A percentile compares a stretch with the other conserved stretches of the same genome.
phyloP scores from a whole-genome alignment of 1,139 yeast genomes.

The Candida sanyaensis region DNA sequence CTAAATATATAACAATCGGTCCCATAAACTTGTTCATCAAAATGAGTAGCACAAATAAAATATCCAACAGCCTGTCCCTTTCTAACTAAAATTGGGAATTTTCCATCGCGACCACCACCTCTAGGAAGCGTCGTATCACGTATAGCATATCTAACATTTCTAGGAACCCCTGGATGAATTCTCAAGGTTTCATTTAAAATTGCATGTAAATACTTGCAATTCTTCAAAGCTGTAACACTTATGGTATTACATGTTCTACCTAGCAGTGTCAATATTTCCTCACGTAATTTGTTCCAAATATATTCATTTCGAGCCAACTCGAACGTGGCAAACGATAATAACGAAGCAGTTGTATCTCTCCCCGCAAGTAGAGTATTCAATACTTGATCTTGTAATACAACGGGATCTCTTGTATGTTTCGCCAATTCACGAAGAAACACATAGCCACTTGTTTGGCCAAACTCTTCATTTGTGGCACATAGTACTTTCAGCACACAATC shows the following conservation, averaged over 20 bases:
- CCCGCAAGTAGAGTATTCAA: slow-evolving; percentile 49
- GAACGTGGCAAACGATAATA: slow-evolving; percentile 40
- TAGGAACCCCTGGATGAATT: slow-evolving; percentile 54
- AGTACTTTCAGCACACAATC: slow-evolving; percentile 32
- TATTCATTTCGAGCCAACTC: slow-evolving; percentile 46
- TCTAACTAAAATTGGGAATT: slow-evolving; percentile 29
- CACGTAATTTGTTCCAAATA: slow-evolving; percentile 33
- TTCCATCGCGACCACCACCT: slow-evolving; percentile 53
- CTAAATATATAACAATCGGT: slow-evolving; percentile 41
- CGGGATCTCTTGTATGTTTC: slow-evolving; percentile 45
- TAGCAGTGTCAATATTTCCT: slow-evolving; percentile 14
- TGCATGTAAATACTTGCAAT: slow-evolving; percentile 46
- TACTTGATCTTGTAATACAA: slow-evolving; percentile 43
- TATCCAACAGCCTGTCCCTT: slow-evolving; percentile 44
- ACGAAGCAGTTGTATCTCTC: slow-evolving; percentile 50
- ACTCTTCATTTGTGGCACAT: slow-evolving; percentile 21
- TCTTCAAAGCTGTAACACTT: slow-evolving; percentile 42
- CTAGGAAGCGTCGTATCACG: slow-evolving; percentile 49
- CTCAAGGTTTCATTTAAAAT: slow-evolving; percentile 51
- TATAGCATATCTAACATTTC: slow-evolving; percentile 43
- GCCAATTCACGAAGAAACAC: slow-evolving; percentile 47
- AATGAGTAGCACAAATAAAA: slow-evolving; percentile 42
- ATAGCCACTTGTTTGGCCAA: slow-evolving; percentile 33
- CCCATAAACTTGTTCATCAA: slow-evolving; percentile 42
- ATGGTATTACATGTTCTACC: slow-evolving; percentile 46